Percentiles rank a stretch among this genome's conserved stretches.
Conservation (phyloP, 176 grass and related monocot species). For the Microstegium vimineum region DNA sequence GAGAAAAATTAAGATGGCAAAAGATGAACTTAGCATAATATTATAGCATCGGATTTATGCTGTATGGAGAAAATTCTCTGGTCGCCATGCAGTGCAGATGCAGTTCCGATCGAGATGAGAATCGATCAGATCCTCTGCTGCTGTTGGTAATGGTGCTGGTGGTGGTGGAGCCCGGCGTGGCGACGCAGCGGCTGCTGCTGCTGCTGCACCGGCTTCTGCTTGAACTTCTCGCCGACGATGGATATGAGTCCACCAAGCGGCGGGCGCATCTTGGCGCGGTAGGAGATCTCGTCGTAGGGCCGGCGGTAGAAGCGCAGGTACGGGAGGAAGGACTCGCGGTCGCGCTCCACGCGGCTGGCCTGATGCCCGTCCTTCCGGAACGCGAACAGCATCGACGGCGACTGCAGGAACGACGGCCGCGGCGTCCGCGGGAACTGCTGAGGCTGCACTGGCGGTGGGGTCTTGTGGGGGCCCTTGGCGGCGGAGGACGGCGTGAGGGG, state of each 20-base stretch:
- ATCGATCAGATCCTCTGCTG: conserved; percentile 49
- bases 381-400: conserved; percentile 72
- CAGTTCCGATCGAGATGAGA: neutral
- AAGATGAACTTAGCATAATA: conserved; percentile 47
- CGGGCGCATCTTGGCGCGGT: conserved; percentile 87
- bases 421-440: conserved; percentile 73
- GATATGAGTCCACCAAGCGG: conserved; percentile 90
- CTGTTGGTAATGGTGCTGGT: conserved; percentile 25
- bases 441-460: neutral
- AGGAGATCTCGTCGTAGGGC: conserved; percentile 91
- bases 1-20: conserved; percentile 13
- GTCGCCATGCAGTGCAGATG: conserved; percentile 3
- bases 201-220: conserved; percentile 32
- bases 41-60: conserved; percentile 42
- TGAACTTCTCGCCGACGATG: conserved; percentile 71
- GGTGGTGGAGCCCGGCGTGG: conserved; percentile 24
- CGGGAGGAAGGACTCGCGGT: conserved; percentile 79
- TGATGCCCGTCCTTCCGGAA: conserved; percentile 79
- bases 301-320: conserved; percentile 88
- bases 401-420: conserved; percentile 91
- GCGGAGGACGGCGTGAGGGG: conserved; percentile 26
- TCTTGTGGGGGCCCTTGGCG: conserved; percentile 23
- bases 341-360: conserved; percentile 64
- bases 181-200: conserved; percentile 15
- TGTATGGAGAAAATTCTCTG: conserved; percentile 47